Percentiles rank a stretch among this genome's conserved stretches.
Evolutionary conservation across 2,329 filamentous ascomycete genomes (phyloP).

Genomic region (Zarea fungicola): DNA sequence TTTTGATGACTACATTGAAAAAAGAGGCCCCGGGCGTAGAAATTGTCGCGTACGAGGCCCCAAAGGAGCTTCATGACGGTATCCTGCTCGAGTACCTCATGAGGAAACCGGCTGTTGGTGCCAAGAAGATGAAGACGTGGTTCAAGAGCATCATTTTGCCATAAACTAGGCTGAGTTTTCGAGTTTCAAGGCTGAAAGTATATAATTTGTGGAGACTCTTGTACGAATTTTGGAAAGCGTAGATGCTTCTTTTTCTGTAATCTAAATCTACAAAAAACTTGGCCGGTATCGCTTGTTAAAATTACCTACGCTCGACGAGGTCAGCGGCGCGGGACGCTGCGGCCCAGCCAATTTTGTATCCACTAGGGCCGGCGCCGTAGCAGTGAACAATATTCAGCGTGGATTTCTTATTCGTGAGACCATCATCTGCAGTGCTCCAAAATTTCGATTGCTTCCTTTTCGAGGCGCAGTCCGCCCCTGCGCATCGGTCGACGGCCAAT

Average conservation of each 20-base stretch:
- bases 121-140: slow-evolving; percentile 28
- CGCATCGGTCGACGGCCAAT: slow-evolving; percentile 10
- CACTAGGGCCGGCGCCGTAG: slow-evolving; percentile 8
- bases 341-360: slow-evolving; percentile 9
- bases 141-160: slow-evolving; percentile 16
- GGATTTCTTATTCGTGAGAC: background rate
- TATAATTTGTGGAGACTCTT: background rate
- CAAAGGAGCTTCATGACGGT: slow-evolving; percentile 20
- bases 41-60: background rate
- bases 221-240: background rate
- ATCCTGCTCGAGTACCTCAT: slow-evolving; percentile 25
- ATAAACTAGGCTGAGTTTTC: background rate
- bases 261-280: too few relatives aligned
- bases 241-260: too few relatives aligned
- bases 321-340: background rate
- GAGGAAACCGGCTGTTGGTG: slow-evolving; percentile 23
- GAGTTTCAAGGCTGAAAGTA: background rate
- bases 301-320: background rate
- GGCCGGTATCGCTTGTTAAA: too few relatives aligned
- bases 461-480: slow-evolving; percentile 4
- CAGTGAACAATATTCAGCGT: background rate
- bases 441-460: background rate
- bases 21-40: slow-evolving; percentile 2
- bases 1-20: slow-evolving; percentile 2
- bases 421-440: background rate